phyloP scores from a whole-genome alignment of 2,329 filamentous ascomycete genomes.

The Cytospora chrysosperma region DNA sequence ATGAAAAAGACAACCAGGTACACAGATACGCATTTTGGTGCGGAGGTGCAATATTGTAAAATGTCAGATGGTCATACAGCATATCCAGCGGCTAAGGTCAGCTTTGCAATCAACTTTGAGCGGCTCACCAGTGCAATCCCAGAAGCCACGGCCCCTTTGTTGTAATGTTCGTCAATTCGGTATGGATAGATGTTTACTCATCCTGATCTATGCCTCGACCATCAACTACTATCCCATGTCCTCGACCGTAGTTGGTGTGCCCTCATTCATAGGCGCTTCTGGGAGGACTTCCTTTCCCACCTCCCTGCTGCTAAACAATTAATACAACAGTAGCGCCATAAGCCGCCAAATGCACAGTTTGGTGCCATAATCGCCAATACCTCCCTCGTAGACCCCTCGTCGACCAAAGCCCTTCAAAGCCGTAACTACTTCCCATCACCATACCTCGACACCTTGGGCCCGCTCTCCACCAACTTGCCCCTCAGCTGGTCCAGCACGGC shows the following conservation, averaged over 20 bases:
- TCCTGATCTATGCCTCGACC: slow-evolving; percentile 1
- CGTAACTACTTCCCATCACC: slow-evolving; percentile 25
- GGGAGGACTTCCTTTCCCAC: neutral
- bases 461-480: slow-evolving; percentile 48
- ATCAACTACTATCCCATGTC: neutral
- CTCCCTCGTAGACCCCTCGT: neutral
- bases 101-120: neutral
- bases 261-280: neutral
- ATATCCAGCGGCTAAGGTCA: neutral
- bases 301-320: neutral
- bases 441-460: slow-evolving; percentile 47
- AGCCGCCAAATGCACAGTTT: neutral
- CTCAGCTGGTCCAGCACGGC: slow-evolving; percentile 53
- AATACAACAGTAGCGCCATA: neutral
- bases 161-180: neutral
- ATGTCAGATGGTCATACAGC: too few relatives aligned
- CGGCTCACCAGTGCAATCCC: neutral
- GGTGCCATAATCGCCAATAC: neutral
- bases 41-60: too few relatives aligned
- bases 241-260: neutral
- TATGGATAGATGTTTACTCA: neutral
- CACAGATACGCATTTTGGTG: too few relatives aligned
- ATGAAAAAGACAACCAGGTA: too few relatives aligned
- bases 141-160: neutral
- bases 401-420: neutral